phyloP scores from a whole-genome alignment of 805 yeast species.

The Yarrowia divulgata region DNA sequence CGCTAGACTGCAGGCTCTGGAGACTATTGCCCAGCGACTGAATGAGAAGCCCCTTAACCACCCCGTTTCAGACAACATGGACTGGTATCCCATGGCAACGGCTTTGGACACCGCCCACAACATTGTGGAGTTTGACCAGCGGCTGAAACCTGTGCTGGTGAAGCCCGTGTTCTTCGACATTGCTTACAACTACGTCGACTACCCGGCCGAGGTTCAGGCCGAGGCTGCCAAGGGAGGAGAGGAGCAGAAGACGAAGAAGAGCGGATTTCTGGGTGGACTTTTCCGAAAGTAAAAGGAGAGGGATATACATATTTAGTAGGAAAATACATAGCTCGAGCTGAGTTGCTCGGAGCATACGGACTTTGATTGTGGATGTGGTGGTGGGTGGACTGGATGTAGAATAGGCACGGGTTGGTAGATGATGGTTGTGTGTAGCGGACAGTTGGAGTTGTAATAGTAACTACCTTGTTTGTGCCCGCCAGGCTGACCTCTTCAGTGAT shows the following conservation, averaged over 20 bases:
- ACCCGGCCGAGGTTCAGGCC: slow-evolving; percentile 44
- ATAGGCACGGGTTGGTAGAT: no score
- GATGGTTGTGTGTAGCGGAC: no score
- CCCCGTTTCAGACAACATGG: slow-evolving; percentile 57
- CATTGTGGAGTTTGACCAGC: slow-evolving; percentile 50
- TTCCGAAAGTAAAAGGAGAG: neutral
- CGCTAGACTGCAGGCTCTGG: slow-evolving; percentile 31
- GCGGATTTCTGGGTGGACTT: slow-evolving; percentile 7
- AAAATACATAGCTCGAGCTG: neutral
- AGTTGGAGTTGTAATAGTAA: no score
- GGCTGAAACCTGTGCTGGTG: slow-evolving; percentile 67
- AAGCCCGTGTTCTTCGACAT: slow-evolving; percentile 93
- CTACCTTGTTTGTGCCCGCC: no score
- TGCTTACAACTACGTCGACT: slow-evolving; percentile 81
- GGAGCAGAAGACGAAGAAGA: slow-evolving; percentile 13
- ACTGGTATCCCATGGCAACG: slow-evolving; percentile 52
- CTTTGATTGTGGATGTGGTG: no score
- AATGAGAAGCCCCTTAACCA: slow-evolving; percentile 9
- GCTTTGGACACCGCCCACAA: slow-evolving; percentile 45
- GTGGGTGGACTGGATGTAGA: no score
- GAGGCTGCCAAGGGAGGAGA: slow-evolving; percentile 1
- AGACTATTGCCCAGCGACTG: slow-evolving; percentile 22
- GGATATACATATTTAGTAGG: neutral
- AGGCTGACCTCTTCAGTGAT: no score
- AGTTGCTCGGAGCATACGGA: neutral